phyloP scores from a whole-genome alignment of 2,329 filamentous ascomycete genomes.

The Colletotrichum tofieldiae region DNA sequence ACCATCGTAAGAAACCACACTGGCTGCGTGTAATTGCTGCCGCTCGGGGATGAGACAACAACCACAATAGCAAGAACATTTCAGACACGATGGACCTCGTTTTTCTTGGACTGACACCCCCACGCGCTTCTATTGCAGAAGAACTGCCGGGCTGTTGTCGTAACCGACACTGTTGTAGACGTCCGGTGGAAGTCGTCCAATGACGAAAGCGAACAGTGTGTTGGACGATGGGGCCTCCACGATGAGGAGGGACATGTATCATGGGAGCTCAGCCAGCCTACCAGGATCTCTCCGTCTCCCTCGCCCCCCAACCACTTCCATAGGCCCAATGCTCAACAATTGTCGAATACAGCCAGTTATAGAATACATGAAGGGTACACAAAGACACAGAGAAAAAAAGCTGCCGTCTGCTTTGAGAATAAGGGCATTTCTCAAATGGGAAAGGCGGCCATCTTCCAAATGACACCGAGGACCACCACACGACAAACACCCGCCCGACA shows the following conservation, averaged over 20 bases:
- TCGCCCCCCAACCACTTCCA: neutral
- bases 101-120: neutral
- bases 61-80: neutral
- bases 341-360: neutral
- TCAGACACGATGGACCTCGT: neutral
- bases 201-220: constrained; percentile 5
- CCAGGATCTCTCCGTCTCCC: neutral
- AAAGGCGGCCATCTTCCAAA: constrained; percentile 20
- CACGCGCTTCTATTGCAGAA: constrained; percentile 16
- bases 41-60: neutral
- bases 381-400: neutral
- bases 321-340: constrained; percentile 24
- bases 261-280: constrained; percentile 16
- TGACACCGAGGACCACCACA: constrained; percentile 7
- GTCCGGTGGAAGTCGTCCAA: constrained; percentile 26
- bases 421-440: constrained; percentile 20
- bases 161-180: constrained; percentile 14
- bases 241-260: constrained; percentile 34
- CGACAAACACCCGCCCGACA: constrained; percentile 14
- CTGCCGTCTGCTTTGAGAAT: constrained; percentile 32
- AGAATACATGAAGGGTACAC: neutral
- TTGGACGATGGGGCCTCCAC: constrained; percentile 9
- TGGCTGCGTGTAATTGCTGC: neutral
- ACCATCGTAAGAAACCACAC: neutral
- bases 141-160: constrained; percentile 21